Base-by-base conservation (phyloP, 495 filamentous ascomycete genomes). In the Lophiotrema nucula region DNA sequence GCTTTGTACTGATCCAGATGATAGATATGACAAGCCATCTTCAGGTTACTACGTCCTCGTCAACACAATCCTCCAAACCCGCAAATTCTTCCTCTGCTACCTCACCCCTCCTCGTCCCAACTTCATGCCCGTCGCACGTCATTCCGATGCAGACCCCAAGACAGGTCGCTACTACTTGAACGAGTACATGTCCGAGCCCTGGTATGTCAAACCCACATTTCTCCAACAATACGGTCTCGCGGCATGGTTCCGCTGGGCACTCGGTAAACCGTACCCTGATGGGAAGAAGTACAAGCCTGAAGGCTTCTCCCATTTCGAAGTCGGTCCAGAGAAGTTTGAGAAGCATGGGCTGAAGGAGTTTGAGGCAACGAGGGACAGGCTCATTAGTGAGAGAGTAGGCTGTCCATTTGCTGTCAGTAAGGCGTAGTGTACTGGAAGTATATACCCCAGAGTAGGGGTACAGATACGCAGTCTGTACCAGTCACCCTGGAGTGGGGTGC, bases 181-280 rank as follows among this genome's bases (percentile, higher is more conserved):
- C 0, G 49, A 71, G n/a, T 84, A 81, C 72, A 73, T 78, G 24
- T 10, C 47, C 6, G 58, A 69, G 46, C 66, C 66, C n/a, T 69
- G 66, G 66, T 88, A 88, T 61, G 73, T 82, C 27, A 79, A 81
- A 38, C 77, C 84, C 0, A 84, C 80, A 0, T 66, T 88, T 23
- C 80, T 76, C 78, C 80, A 79, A 50, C 77, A 83, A 19, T 87
- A 81, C 79, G 79, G 81, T 0, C 81, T 77, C 0, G 46, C 44
- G 2, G 83, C 81, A 0, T 82, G 74, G 77, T 43, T 79, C 13
- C 73, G 76, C 15, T 76, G 84, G 74, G 31, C 74, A 0, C 66
- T 80, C 42, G 83, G 85, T 0, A 73, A 74, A 4, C 81, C 82
- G 45, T 53, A 85, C 13, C 85, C 85, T 0, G 86, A 85, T 12